Conservation (phyloP, 371 early-diverging fungal species). For the Mortierella sp. region DNA sequence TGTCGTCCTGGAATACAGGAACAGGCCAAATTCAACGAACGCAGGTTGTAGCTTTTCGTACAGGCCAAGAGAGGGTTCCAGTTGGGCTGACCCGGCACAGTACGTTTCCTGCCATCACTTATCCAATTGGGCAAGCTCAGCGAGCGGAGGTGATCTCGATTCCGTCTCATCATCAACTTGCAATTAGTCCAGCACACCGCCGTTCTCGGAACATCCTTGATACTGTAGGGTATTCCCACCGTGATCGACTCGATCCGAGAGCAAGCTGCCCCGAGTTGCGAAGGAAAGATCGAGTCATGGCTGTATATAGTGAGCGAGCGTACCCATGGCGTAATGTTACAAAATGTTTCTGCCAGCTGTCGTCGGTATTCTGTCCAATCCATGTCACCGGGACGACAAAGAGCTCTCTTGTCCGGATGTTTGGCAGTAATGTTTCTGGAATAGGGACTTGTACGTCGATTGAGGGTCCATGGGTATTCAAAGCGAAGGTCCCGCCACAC, state of each 20-base stretch:
- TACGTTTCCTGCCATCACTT: not conserved
- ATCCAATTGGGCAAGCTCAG: slow-evolving; percentile 1
- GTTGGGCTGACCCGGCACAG: not conserved
- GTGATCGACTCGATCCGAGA: slow-evolving; percentile 2
- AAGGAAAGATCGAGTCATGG: slow-evolving; percentile 1
- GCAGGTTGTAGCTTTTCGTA: not conserved
- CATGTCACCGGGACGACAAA: too few species aligned
- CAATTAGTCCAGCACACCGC: slow-evolving; percentile 1
- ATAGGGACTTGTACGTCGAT: too few species aligned
- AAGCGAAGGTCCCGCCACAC: not conserved
- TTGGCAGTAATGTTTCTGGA: too few species aligned
- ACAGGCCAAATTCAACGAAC: not conserved
- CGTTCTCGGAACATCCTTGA: too few species aligned
- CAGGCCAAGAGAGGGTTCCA: slow-evolving; percentile 4
- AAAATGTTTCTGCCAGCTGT: too few species aligned
- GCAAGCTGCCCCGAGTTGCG: not conserved
- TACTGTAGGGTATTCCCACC: not conserved
- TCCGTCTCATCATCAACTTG: not conserved
- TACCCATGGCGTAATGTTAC: too few species aligned
- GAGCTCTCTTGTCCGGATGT: too few species aligned
- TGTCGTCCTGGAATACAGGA: slow-evolving; percentile 4
- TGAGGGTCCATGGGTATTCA: too few species aligned
- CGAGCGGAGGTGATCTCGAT: not conserved
- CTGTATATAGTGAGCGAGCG: slow-evolving; percentile 4
- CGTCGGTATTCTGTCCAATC: too few species aligned